These are phyloP conservation scores for Lentinula sp. DNA, from an alignment of 768 basidiomycete genomes.

Conservation along the genomic window DNA sequence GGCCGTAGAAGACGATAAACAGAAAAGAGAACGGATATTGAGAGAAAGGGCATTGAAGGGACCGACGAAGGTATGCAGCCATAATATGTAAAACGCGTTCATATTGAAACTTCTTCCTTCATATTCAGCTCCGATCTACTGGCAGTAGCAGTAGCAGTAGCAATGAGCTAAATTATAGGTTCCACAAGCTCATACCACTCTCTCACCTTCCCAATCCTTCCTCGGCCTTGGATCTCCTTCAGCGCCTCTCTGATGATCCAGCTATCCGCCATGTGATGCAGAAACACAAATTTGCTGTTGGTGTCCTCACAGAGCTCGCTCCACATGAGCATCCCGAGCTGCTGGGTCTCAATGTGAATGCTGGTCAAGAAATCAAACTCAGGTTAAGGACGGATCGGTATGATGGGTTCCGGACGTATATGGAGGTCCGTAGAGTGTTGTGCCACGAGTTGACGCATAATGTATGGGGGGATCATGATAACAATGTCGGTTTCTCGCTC, in stretches of 20 bases:
- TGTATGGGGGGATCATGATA: slow-evolving; percentile 65
- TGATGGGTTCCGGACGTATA: slow-evolving; percentile 66
- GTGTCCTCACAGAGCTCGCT: slow-evolving; percentile 68
- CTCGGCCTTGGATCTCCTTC: slow-evolving; percentile 47
- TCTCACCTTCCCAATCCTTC: slow-evolving; percentile 59
- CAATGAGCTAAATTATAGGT: slow-evolving; percentile 43
- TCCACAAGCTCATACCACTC: slow-evolving; percentile 60
- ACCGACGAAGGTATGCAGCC: slow-evolving; percentile 44
- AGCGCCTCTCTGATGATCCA: slow-evolving; percentile 59
- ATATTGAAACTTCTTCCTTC: not conserved
- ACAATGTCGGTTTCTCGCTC: slow-evolving; percentile 47
- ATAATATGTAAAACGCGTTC: not conserved
- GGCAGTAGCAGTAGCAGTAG: slow-evolving; percentile 24
- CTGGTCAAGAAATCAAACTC: slow-evolving; percentile 59
- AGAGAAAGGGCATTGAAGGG: slow-evolving; percentile 51
- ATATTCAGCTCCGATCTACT: slow-evolving; percentile 51
- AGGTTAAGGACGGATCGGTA: slow-evolving; percentile 65
- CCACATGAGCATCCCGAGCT: slow-evolving; percentile 70
- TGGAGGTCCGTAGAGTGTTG: slow-evolving; percentile 57
- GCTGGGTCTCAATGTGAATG: slow-evolving; percentile 62
- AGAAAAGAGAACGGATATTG: slow-evolving; percentile 51
- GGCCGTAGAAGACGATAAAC: slow-evolving; percentile 50
- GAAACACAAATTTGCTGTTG: slow-evolving; percentile 61
- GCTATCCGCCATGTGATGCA: slow-evolving; percentile 69
- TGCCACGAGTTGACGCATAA: slow-evolving; percentile 80